Evolutionary conservation across 2,329 filamentous ascomycete species (phyloP), one percentile per base, ranked within the genome.

Genomic region (Pleoardoris graminearum): DNA sequence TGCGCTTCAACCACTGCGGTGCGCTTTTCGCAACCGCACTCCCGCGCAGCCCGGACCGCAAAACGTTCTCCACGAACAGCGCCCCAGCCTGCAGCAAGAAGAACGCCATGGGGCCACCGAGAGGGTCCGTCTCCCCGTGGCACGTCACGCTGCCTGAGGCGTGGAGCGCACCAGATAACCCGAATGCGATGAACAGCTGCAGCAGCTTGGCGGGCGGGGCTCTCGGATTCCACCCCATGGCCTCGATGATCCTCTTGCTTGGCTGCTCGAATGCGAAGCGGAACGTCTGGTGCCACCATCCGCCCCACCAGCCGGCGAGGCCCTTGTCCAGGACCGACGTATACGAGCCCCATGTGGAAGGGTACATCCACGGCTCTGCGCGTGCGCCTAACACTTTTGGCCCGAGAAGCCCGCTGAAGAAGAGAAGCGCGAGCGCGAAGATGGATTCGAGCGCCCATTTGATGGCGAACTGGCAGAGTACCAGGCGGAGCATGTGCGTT

Each of bases 211-310:
- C 77, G 55, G 48, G 55, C 69, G 59, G 7, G 72, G 69, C 50
- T 8, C 60, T 68, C 23, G 58, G 62, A 4, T 75, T 56, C 51
- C 75, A 54, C 0, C 65, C 56, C 2, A 73, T 22, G 0, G 48
- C 3, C 12, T 64, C 54, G 21, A 75, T 60, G 0, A 87, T 62
- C 63, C 77, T 82, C 1, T 71, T 72, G 0, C 80, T 76, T 0
- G 87, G 86, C 3, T 85, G 81, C 33, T 82, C 75, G 66, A 93
- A 91, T 2, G 83, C 85, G 50, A 85, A 81, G 0, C 91, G 87
- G 75, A 96, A 95, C 2, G 87, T 86, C 73, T 97, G 92, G 71
- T 97, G 93, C 93, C 93, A 97, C 81, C 85, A 93, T 19, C 79
- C 80, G 38, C 89, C 86, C 93, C 93, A 97, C 74, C 87, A 88